A percentile compares a stretch with the other conserved stretches of the same genome.
phyloP scores from a whole-genome alignment of 2,329 filamentous ascomycete species.

The Aspergillus clavatus region DNA sequence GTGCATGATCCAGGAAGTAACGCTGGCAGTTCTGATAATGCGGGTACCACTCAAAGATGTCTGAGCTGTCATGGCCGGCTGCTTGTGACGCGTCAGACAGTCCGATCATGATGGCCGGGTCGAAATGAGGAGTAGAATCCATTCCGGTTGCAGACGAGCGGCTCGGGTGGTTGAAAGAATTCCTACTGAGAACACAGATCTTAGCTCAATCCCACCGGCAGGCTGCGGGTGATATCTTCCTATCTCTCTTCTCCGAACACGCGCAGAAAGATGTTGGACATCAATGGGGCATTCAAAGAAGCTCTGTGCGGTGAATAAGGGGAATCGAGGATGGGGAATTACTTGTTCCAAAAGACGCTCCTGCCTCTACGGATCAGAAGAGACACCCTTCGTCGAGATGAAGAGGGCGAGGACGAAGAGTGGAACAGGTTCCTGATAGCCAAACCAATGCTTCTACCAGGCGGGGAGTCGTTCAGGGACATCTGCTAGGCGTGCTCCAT shows the following conservation, averaged over 20 bases:
- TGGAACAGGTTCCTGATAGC: constrained; percentile 31
- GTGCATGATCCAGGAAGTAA: constrained; percentile 88
- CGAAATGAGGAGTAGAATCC: constrained; percentile 31
- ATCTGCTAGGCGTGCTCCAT: constrained; percentile 32
- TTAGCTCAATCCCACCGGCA: constrained; percentile 8
- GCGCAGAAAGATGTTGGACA: constrained; percentile 1
- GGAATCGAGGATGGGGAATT: constrained; percentile 13
- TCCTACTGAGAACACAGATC: constrained; percentile 16
- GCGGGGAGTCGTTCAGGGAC: constrained; percentile 31
- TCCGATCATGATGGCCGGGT: constrained; percentile 36
- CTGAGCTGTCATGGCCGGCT: constrained; percentile 45
- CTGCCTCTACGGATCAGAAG: constrained; percentile 34
- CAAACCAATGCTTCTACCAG: constrained; percentile 28
- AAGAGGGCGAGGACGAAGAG: constrained; percentile 24
- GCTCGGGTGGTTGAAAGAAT: constrained; percentile 12
- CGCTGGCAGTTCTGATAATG: constrained; percentile 83
- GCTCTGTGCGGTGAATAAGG: too few species aligned
- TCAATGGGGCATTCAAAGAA: too few species aligned
- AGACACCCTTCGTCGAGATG: constrained; percentile 28
- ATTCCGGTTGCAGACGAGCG: constrained; percentile 20
- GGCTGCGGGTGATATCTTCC: background rate
- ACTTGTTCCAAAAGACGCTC: constrained; percentile 32
- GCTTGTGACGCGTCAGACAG: constrained; percentile 33
- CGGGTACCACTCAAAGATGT: constrained; percentile 87
- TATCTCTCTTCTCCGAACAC: background rate